phyloP scores from a whole-genome alignment of 306 rosid species.

The Gastrolobium villosum region DNA sequence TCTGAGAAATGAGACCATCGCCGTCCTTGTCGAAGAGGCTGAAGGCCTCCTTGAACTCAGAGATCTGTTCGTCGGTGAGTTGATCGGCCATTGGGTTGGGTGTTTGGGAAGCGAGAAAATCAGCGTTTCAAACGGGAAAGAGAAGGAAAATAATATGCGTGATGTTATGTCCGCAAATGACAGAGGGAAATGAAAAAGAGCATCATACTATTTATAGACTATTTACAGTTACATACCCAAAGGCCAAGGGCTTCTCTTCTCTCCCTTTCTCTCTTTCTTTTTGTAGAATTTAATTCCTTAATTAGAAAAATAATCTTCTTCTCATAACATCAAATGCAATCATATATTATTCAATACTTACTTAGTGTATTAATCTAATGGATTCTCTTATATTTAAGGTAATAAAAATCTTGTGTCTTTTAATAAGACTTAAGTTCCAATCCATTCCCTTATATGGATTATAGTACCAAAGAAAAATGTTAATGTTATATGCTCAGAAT shows the following conservation, averaged over 20 bases:
- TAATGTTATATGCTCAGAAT: no score
- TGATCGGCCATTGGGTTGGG: conserved; percentile 72
- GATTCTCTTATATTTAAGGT: no score
- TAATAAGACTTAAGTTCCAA: no score
- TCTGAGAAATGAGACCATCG: conserved; percentile 74
- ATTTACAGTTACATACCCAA: background rate
- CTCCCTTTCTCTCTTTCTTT: background rate
- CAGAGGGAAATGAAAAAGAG: background rate
- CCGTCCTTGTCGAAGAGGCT: conserved; percentile 92
- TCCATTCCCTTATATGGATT: no score
- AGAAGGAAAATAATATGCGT: background rate
- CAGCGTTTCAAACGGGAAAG: no score
- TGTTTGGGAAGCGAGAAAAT: no score
- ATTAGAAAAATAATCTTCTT: background rate
- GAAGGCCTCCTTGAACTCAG: conserved; percentile 87
- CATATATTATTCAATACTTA: no score
- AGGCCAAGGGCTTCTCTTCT: background rate
- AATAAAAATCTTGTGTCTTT: no score
- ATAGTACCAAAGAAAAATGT: no score
- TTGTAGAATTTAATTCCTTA: conserved; percentile 21
- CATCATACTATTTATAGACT: conserved; percentile 41
- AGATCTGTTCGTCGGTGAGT: conserved; percentile 88
- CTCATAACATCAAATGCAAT: background rate
- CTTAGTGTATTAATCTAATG: no score
- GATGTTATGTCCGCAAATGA: conserved; percentile 27